Evolutionary conservation across 2,329 filamentous ascomycete genomes (phyloP), one percentile per base, ranked within the genome.

Genomic region (Chalaropsis thielavioides): DNA sequence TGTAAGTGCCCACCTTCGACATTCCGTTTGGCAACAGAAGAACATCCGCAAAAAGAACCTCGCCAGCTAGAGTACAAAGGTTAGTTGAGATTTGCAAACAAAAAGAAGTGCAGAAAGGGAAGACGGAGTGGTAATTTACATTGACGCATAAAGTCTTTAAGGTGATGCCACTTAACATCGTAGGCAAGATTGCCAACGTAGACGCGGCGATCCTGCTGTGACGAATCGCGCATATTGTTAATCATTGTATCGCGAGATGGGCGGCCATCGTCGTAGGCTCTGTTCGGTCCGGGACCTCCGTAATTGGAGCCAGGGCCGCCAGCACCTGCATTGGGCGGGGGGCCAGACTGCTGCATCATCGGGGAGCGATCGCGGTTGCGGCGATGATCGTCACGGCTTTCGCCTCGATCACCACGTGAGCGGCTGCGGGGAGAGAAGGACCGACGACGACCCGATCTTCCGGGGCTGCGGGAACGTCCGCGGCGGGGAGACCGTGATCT

Each of bases 141-240:
- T 85, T 96, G 90, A 84, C 94, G 89, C 94, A 99, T 99, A 76
- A 97, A 97, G 80, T 99, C 94, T 81, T 99, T 99, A 69, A 99
- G 85, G 74, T 97, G 94, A 81, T 97, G 92, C 94, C 94, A 99
- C 81, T 99, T 99, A 76, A 99, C 94, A 81, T 99, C 94, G 81
- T 99, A 99, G 61, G 92, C 94, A 71, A 99, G 83, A 76, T 99
- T 99, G 77, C 94, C 94, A 75, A 99, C 94, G 76, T 99, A 99
- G 84, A 99, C 94, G 70, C 94, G 92, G 74, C 94, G 92, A 82
- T 99, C 94, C 79, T 99, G 94, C 76, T 97, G 94, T 68, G 94
- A 97, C 58, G 89, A 88, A 74, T 97, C 94, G 74, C 91, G 87
- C 72, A 96, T 87, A 74, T 85, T 91, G 77, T 86, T 88, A 90